Percentiles rank a stretch among this genome's conserved stretches.
Conservation (phyloP, 495 filamentous ascomycete genomes). For the Mycothermus thermophilus region DNA sequence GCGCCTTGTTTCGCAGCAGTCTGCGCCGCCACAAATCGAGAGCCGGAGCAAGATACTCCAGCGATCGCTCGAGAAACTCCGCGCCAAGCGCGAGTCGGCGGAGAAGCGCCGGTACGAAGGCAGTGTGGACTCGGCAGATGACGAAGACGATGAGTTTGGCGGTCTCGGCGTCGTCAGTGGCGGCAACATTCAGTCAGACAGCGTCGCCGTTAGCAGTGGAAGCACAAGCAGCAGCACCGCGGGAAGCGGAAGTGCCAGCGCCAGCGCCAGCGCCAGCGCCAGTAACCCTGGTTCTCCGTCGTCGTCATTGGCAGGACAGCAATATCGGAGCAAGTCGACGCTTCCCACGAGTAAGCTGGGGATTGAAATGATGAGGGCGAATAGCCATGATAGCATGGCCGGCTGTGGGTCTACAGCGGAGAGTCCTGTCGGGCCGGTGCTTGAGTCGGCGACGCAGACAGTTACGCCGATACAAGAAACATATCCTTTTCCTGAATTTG, state of each 20-base stretch:
- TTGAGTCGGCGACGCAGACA: constrained; percentile 27
- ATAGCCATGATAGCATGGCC: constrained; percentile 75
- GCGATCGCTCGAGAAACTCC: constrained; percentile 64
- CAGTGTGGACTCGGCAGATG: constrained; percentile 68
- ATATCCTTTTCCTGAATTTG: no score
- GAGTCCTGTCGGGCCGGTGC: not conserved
- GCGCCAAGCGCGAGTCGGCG: constrained; percentile 59
- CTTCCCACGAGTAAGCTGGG: constrained; percentile 63
- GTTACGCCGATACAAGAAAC: constrained; percentile 25
- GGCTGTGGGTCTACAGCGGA: constrained; percentile 7
- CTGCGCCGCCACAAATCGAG: constrained; percentile 54
- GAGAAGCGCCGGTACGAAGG: constrained; percentile 65
- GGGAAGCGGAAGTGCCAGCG: constrained; percentile 38
- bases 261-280: constrained; percentile 4
- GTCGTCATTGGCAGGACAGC: constrained; percentile 10
- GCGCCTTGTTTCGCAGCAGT: constrained; percentile 46
- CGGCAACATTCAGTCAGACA: not conserved
- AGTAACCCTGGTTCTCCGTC: constrained; percentile 35
- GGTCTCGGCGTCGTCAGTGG: constrained; percentile 24
- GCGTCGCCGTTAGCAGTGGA: no score
- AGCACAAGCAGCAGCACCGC: not conserved
- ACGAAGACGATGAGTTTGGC: constrained; percentile 84
- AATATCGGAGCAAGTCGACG: constrained; percentile 25
- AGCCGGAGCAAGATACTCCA: constrained; percentile 33
- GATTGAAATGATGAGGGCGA: constrained; percentile 91